Base-by-base conservation (phyloP, 2,329 filamentous ascomycete species). In the Colletotrichum graminicola region DNA sequence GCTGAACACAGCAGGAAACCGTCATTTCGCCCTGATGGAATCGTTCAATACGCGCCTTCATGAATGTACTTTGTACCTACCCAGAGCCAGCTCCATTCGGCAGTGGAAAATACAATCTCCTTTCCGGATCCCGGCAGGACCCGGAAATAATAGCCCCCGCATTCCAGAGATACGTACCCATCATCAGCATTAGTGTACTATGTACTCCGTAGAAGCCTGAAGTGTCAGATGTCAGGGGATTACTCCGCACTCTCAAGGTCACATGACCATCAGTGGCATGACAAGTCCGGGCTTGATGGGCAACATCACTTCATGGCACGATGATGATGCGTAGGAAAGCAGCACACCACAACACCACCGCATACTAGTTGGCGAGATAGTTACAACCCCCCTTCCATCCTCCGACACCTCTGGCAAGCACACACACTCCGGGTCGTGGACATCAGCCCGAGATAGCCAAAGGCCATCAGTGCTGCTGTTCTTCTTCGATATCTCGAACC, bases 241-340 rank as follows among this genome's bases (percentile, higher is more conserved):
- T 18, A 18, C 69, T 64, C 59, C 65, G 39, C 59, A 68, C 32
- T 39, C 23, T 41, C 8, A 0, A 49, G 32, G 47, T 72, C 69
- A 72, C 66, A 63, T 72, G 69, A 72, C 66, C 49, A 2, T 12
- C 43, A 29, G 65, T 68, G 59, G 69, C 54, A 69, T 64, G 65
- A 72, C 62, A 11, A 23, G 8, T 26, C 51, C 16, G 34, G 43
- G 52, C 36, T 60, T 52, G n/a, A 10, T 29, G 45, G 54, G 52
- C 47, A 41, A 69, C 59, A 63, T 69, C 47, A 61, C 51, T 55
- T 32, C 45, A 64, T 36, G 16, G 39, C 54, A 56, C 21, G 65
- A 64, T 34, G 59, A 72, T 63, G 47, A 69, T 69, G 68, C 34
- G 18, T 49, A 45, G 32, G 56, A 51, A 18, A 67, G 29, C 49